Percentiles rank a stretch among this genome's conserved stretches.
phyloP scores from a whole-genome alignment of 2,329 filamentous ascomycete species.

The Claviceps sp. region DNA sequence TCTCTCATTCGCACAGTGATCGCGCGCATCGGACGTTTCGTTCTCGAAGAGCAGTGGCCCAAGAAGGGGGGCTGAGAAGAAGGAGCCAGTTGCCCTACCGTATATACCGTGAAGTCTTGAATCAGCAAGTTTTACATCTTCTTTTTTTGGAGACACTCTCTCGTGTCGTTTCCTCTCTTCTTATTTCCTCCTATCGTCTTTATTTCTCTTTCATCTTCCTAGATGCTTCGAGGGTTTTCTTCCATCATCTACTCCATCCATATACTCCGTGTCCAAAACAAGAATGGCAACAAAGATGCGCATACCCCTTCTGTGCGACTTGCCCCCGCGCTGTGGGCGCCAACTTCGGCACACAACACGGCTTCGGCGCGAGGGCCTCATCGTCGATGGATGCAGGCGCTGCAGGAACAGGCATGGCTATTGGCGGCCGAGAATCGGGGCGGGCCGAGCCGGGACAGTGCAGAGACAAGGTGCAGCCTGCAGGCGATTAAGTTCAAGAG shows the following conservation, averaged over 20 bases:
- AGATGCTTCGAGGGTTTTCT: too few relatives aligned
- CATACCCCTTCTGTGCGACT: constrained; percentile 20
- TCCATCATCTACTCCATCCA: too few relatives aligned
- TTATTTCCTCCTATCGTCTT: too few relatives aligned
- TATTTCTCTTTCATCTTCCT: too few relatives aligned
- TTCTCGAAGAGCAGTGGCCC: constrained; percentile 64
- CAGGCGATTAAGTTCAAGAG: too few relatives aligned
- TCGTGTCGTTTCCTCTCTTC: too few relatives aligned
- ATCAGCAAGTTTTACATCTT: too few relatives aligned
- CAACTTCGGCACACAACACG: constrained; percentile 21
- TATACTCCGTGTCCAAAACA: too few relatives aligned
- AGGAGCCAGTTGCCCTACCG: constrained; percentile 19
- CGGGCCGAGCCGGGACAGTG: background rate
- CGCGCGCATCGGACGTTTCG: constrained; percentile 57
- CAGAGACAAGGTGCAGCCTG: background rate
- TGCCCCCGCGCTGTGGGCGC: too few relatives aligned
- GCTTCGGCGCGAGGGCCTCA: constrained; percentile 22
- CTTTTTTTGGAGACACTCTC: too few relatives aligned
- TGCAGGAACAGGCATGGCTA: background rate
- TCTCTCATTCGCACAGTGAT: constrained; percentile 69
- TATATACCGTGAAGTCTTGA: too few relatives aligned
- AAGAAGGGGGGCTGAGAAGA: constrained; percentile 48
- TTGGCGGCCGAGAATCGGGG: background rate
- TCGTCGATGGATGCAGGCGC: constrained; percentile 13
- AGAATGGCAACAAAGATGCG: constrained; percentile 4